phyloP scores from a whole-genome alignment of 805 yeast species.

The Nakazawaea populi region DNA sequence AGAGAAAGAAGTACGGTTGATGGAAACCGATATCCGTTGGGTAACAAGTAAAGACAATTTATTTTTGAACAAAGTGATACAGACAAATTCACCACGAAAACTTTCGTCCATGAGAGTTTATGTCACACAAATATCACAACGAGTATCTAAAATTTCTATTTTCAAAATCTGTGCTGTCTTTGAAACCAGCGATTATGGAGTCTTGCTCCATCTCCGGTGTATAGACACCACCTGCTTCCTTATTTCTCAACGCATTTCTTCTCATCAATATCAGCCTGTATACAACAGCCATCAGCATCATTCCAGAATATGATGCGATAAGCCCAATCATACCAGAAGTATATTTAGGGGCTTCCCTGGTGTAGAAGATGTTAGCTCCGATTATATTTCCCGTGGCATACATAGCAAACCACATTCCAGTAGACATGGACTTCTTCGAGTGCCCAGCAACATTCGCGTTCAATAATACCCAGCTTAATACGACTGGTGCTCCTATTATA shows the following conservation, averaged over 20 bases:
- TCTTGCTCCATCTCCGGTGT: constrained; percentile 16
- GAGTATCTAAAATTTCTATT: constrained; percentile 51
- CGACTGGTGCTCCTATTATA: constrained; percentile 26
- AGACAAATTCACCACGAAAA: background rate
- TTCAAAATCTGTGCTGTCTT: constrained; percentile 55
- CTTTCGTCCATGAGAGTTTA: background rate
- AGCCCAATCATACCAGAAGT: constrained; percentile 53
- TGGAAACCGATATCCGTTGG: too few relatives aligned
- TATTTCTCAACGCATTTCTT: constrained; percentile 46
- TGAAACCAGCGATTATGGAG: constrained; percentile 38
- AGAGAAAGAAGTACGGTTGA: too few relatives aligned
- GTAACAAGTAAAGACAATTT: too few relatives aligned
- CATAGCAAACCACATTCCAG: constrained; percentile 49
- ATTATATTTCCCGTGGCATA: constrained; percentile 53
- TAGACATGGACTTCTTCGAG: constrained; percentile 47
- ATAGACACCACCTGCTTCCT: constrained; percentile 24
- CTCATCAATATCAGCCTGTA: constrained; percentile 14
- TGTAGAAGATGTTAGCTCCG: constrained; percentile 60
- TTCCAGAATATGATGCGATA: constrained; percentile 31
- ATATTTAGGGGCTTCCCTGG: constrained; percentile 44
- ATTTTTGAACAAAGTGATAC: too few relatives aligned
- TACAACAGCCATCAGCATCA: constrained; percentile 14
- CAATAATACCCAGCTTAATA: constrained; percentile 19
- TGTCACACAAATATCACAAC: background rate
- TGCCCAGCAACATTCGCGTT: constrained; percentile 56